Evolutionary conservation across 2,329 filamentous ascomycete genomes (phyloP).

Genomic region (Penicillium sp.): DNA sequence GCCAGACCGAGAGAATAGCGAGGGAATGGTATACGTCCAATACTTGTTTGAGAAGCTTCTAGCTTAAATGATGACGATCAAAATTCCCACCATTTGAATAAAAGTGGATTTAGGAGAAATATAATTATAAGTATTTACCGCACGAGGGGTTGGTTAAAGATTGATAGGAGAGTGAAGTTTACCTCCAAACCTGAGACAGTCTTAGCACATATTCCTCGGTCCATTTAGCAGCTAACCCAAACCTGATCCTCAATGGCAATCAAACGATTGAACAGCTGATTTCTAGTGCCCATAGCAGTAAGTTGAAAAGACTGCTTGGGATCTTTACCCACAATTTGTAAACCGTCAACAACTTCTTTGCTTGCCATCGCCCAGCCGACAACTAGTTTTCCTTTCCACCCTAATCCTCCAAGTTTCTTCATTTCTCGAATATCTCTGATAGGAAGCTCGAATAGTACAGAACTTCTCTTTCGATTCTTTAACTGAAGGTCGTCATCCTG

Average conservation of each 20-base stretch:
- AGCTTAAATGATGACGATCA: too few species aligned
- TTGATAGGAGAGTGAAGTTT: neutral
- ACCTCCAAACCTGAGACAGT: slow-evolving; percentile 30
- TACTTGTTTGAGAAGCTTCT: too few species aligned
- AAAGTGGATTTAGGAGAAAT: too few species aligned
- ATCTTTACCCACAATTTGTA: slow-evolving; percentile 65
- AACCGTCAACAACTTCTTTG: slow-evolving; percentile 73
- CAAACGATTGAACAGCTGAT: slow-evolving; percentile 81
- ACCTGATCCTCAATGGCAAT: slow-evolving; percentile 78
- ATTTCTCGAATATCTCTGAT: slow-evolving; percentile 73
- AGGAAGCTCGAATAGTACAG: slow-evolving; percentile 69
- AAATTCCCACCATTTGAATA: too few species aligned
- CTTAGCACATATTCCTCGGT: slow-evolving; percentile 22
- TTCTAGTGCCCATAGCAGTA: slow-evolving; percentile 72
- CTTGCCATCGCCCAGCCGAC: slow-evolving; percentile 77
- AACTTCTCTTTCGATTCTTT: slow-evolving; percentile 52
- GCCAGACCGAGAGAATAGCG: neutral
- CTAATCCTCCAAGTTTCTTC: slow-evolving; percentile 77
- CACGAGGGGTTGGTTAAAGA: too few species aligned
- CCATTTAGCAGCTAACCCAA: slow-evolving; percentile 73
- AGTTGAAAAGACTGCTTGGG: slow-evolving; percentile 61
- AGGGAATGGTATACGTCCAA: too few species aligned
- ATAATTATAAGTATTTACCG: too few species aligned
- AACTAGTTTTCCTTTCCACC: slow-evolving; percentile 82
- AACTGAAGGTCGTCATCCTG: slow-evolving; percentile 48